Evolutionary conservation across 139 green algal species (phyloP).

Genomic region (Tetraselmis chui): DNA sequence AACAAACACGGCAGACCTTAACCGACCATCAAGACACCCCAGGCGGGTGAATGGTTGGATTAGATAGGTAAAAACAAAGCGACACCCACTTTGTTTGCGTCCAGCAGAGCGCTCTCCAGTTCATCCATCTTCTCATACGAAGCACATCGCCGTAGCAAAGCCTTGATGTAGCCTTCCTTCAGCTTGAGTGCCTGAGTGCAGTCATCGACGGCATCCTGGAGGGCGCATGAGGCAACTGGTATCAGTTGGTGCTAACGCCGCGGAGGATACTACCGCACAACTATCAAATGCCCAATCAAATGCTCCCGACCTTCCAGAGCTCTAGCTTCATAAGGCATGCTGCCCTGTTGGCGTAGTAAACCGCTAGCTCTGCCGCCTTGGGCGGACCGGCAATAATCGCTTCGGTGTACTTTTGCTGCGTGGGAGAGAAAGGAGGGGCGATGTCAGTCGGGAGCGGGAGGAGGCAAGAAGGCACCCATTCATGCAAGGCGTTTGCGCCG

Average conservation of each 20-base stretch:
- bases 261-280: no score
- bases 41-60: no score
- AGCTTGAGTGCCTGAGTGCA: constrained; percentile 34
- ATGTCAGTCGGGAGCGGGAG: not conserved
- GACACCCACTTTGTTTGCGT: constrained; percentile 45
- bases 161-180: constrained; percentile 63
- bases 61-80: not conserved
- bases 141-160: constrained; percentile 54
- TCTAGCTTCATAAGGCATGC: constrained; percentile 55
- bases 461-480: not conserved
- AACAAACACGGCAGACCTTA: not conserved
- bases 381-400: constrained; percentile 43
- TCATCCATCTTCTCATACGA: constrained; percentile 79
- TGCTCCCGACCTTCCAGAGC: constrained; percentile 35
- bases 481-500: not conserved
- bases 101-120: constrained; percentile 66
- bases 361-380: constrained; percentile 32
- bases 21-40: no score
- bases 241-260: constrained; percentile 5
- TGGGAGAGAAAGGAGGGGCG: no score
- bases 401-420: constrained; percentile 41
- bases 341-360: constrained; percentile 67
- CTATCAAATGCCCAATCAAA: not conserved
- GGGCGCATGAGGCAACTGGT: not conserved
- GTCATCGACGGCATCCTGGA: constrained; percentile 10